phyloP scores from a whole-genome alignment of 176 grass and related monocot genomes.

The Juncus inflexus region DNA sequence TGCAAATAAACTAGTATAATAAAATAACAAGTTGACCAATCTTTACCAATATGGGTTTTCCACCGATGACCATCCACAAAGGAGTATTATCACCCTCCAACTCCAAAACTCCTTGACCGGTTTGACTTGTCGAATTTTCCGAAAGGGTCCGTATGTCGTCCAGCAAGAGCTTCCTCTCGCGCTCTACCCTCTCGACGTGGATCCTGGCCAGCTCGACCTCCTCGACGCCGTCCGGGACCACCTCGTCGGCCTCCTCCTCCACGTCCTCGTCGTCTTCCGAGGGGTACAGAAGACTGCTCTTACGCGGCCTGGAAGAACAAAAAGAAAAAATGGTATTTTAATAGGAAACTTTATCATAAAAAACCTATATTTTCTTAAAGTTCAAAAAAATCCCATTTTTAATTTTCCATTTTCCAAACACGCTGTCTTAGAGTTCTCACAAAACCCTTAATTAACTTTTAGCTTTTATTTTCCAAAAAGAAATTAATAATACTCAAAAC shows the following conservation, averaged over 20 bases:
- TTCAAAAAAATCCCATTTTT: too few relatives aligned
- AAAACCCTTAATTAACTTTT: too few relatives aligned
- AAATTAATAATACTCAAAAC: too few relatives aligned
- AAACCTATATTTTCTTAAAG: too few relatives aligned
- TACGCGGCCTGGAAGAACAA: constrained; percentile 85
- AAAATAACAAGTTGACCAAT: too few relatives aligned
- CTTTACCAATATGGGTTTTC: constrained; percentile 58
- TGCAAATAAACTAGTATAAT: too few relatives aligned
- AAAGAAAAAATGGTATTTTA: not conserved
- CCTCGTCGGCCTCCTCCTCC: constrained; percentile 97
- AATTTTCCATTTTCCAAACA: too few relatives aligned
- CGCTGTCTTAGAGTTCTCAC: too few relatives aligned
- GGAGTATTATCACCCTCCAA: constrained; percentile 47
- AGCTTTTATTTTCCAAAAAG: too few relatives aligned
- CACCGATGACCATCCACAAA: constrained; percentile 84
- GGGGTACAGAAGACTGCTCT: constrained; percentile 87
- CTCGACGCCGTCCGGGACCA: constrained; percentile 98
- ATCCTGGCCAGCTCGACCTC: constrained; percentile 98
- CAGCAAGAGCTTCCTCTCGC: constrained; percentile 86
- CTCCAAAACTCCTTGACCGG: constrained; percentile 33
- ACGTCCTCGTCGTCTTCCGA: constrained; percentile 94
- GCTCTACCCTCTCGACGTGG: constrained; percentile 72
- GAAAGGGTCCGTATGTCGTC: constrained; percentile 84
- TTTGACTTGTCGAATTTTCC: constrained; percentile 26
- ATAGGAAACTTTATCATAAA: constrained; percentile 21